Base-by-base conservation (phyloP, 208 protist genomes). In the Leishmania arabica region DNA sequence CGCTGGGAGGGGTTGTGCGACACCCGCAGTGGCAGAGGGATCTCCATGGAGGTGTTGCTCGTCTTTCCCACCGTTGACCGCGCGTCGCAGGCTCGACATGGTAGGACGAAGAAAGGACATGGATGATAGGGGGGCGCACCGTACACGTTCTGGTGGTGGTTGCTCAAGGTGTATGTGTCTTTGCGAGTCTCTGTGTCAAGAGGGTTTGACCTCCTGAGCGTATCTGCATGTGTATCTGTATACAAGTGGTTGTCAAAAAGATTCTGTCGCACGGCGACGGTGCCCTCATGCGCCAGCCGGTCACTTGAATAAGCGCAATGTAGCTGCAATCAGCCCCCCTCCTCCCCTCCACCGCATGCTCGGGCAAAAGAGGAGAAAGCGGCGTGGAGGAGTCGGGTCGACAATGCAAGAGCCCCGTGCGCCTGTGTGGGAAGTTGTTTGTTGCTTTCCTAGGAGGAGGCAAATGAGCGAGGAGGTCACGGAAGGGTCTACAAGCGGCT, bases 91-190 rank as follows among this genome's bases (percentile, higher is more conserved):
- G 75, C 87, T 92, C 27, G 89, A 89, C 4, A 72, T 80, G 5
- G 89, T 90, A 42, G 86, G 84, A n/a, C 80, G 86, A 21, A 79
- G 58, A 65, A 89, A 90, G 9, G 86, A 85, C 89, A 92, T 92
- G 68, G 56, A 53, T n/a, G 31, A 53, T 13, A 60, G 34, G 7
- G 62, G 53, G 19, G 69, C 5, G 3, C 42, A 17, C 15, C 11
- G 11, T 9, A 6, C 69, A 73, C 19, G 40, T 24, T 53, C 42
- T 45, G n/a, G 27, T 24, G 11, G 73, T 51, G 73, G 62, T 34
- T 40, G 62, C 27, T 68, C 47, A 77, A 77, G 3, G 54, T 60
- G 54, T 77, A 47, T 49, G 37, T 51, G 40, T 65, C 37, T 77
- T 54, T 77, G 53, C 19, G 0, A 21, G 73, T 6, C 6, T 75